These are phyloP conservation scores for Amphichorda felina DNA, from an alignment of 2,329 filamentous ascomycete species.

Conservation along the genomic window DNA sequence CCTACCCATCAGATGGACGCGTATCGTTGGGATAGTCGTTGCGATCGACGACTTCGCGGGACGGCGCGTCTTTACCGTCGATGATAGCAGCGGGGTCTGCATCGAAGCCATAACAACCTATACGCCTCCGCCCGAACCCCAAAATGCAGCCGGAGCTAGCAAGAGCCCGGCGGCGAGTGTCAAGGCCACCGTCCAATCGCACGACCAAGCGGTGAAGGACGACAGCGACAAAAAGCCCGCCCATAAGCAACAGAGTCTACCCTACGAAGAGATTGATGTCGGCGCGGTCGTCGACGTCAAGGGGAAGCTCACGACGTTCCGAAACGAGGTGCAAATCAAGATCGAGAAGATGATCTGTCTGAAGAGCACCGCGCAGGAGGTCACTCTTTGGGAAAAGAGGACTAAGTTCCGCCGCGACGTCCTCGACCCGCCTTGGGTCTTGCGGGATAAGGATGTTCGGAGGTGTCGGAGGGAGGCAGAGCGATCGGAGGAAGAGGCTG, in stretches of 20 bases:
- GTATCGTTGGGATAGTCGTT: constrained; percentile 59
- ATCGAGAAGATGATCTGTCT: constrained; percentile 37
- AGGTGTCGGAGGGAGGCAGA: constrained; percentile 36
- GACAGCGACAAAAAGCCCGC: not conserved
- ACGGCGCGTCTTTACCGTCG: constrained; percentile 43
- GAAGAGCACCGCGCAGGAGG: constrained; percentile 41
- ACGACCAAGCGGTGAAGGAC: too few species aligned
- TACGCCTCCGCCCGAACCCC: not conserved
- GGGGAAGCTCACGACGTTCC: constrained; percentile 35
- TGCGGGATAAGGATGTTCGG: constrained; percentile 35
- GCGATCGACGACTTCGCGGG: constrained; percentile 39
- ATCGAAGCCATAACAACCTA: constrained; percentile 29
- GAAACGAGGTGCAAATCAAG: constrained; percentile 37
- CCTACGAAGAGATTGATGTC: constrained; percentile 27
- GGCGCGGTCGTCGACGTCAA: constrained; percentile 46
- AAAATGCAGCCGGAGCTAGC: not conserved
- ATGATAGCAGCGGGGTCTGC: constrained; percentile 51
- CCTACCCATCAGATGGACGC: constrained; percentile 66
- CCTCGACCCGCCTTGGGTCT: constrained; percentile 41
- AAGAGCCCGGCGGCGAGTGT: not conserved
- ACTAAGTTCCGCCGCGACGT: constrained; percentile 35
- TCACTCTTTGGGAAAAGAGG: constrained; percentile 46
- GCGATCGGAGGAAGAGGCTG: constrained; percentile 5
- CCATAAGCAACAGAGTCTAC: constrained; percentile 1
- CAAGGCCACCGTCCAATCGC: not conserved